phyloP scores from a whole-genome alignment of 2,329 filamentous ascomycete genomes.

The Drechslerella coelobrocha region DNA sequence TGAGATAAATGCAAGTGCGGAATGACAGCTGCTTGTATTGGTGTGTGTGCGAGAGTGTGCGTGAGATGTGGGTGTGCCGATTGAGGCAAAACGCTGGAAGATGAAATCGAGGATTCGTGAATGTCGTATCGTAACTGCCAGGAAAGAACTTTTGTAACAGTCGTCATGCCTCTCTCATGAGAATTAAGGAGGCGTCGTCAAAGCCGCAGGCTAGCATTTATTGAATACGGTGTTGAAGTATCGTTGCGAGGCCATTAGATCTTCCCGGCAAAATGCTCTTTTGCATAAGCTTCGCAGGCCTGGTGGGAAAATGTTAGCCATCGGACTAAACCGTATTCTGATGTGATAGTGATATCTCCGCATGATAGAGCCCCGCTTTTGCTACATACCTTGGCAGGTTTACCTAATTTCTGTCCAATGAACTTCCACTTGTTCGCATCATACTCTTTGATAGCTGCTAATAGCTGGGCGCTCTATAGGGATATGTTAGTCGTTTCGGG shows the following conservation, averaged over 20 bases:
- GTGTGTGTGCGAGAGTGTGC: conserved; percentile 7
- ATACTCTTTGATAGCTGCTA: conserved; percentile 97
- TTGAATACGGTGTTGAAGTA: conserved; percentile 28
- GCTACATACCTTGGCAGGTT: conserved; percentile 82
- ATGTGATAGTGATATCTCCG: conserved; percentile 40
- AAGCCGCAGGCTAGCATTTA: not conserved
- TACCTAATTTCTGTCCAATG: conserved; percentile 94
- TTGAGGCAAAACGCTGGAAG: not conserved
- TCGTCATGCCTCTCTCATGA: conserved; percentile 13
- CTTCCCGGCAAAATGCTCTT: conserved; percentile 80
- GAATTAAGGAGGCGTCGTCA: not conserved
- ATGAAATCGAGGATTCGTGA: conserved; percentile 32
- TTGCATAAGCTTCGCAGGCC: conserved; percentile 92
- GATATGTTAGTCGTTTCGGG: conserved; percentile 54
- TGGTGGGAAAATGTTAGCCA: conserved; percentile 57
- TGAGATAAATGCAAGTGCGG: not conserved
- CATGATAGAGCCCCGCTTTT: conserved; percentile 38
- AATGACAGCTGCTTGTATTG: not conserved
- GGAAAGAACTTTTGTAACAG: conserved; percentile 37
- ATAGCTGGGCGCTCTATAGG: conserved; percentile 73
- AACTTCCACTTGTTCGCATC: conserved; percentile 99
- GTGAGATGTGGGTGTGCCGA: conserved; percentile 15
- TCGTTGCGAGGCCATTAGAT: conserved; percentile 44
- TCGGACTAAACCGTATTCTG: conserved; percentile 51
- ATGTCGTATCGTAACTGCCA: conserved; percentile 42